A percentile compares a stretch with the other conserved stretches of the same genome.
phyloP scores from a whole-genome alignment of 2,329 filamentous ascomycete genomes.

The Cladosporium austrohemisphaericum region DNA sequence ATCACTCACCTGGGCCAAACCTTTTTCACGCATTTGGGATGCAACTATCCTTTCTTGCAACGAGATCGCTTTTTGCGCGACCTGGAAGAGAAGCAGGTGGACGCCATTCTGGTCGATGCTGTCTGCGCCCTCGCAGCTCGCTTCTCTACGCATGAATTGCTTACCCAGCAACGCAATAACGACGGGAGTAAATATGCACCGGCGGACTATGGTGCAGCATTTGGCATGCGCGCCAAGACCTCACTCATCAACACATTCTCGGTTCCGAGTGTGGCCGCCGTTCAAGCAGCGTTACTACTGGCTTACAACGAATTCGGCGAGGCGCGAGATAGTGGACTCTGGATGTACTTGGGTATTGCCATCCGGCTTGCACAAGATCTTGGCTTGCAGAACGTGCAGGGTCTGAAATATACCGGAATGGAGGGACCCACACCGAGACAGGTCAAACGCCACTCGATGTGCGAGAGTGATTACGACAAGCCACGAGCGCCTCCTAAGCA shows the following conservation, averaged over 20 bases:
- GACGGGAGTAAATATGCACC: conserved; percentile 43
- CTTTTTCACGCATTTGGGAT: conserved; percentile 79
- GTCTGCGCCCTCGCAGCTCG: conserved; percentile 78
- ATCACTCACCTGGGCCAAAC: conserved; percentile 73
- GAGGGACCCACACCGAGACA: conserved; percentile 55
- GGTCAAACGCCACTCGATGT: conserved; percentile 39
- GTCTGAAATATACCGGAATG: conserved; percentile 58
- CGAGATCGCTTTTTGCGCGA: conserved; percentile 69
- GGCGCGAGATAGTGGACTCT: conserved; percentile 81
- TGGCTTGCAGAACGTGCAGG: conserved; percentile 76
- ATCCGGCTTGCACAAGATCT: conserved; percentile 80
- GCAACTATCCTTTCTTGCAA: conserved; percentile 79
- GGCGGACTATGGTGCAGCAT: conserved; percentile 71
- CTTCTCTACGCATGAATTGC: conserved; percentile 62
- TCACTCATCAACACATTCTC: conserved; percentile 78
- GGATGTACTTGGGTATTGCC: conserved; percentile 88
- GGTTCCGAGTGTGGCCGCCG: conserved; percentile 76
- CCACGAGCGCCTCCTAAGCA: conserved; percentile 41
- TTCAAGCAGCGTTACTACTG: conserved; percentile 78
- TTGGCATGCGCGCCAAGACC: conserved; percentile 77
- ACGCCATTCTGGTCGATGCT: conserved; percentile 80
- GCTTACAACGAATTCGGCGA: conserved; percentile 88
- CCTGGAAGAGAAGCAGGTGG: conserved; percentile 74
- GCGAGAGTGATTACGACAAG: conserved; percentile 30
- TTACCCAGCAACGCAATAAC: conserved; percentile 50